Percentiles rank a stretch among this genome's conserved stretches.
These are phyloP conservation scores for Geotrichum reessii DNA, from an alignment of 1,139 yeast species.

Conservation along the genomic window DNA sequence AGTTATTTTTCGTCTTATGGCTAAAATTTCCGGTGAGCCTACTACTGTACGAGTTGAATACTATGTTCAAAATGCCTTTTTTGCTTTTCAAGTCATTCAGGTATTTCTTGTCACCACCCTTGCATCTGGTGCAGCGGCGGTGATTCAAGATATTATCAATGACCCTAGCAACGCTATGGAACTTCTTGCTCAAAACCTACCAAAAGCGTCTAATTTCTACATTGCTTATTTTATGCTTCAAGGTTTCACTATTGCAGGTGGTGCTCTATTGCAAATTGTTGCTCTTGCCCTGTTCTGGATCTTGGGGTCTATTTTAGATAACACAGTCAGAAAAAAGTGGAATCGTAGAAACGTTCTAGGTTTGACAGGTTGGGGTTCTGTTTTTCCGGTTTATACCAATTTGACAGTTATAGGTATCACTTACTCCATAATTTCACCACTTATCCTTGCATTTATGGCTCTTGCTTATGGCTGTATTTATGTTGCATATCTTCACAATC, in stretches of 20 bases:
- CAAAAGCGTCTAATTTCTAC: slow-evolving; percentile 82
- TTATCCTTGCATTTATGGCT: slow-evolving; percentile 62
- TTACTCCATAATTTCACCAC: slow-evolving; percentile 78
- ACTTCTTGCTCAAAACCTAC: slow-evolving; percentile 67
- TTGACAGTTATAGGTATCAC: slow-evolving; percentile 75
- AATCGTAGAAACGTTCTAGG: slow-evolving; percentile 59
- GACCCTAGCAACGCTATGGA: slow-evolving; percentile 64
- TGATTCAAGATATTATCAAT: slow-evolving; percentile 59
- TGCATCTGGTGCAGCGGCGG: slow-evolving; percentile 74
- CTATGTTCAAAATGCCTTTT: slow-evolving; percentile 80
- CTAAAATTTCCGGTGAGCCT: slow-evolving; percentile 63
- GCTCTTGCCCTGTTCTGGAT: slow-evolving; percentile 64
- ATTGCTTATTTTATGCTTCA: slow-evolving; percentile 56
- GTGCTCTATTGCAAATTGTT: slow-evolving; percentile 71
- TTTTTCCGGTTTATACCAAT: slow-evolving; percentile 78
- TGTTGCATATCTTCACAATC: slow-evolving; percentile 73
- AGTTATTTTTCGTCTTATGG: slow-evolving; percentile 67
- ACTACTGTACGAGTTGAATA: slow-evolving; percentile 68
- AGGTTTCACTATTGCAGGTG: slow-evolving; percentile 78
- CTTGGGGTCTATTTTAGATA: slow-evolving; percentile 64
- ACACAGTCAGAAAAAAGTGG: slow-evolving; percentile 85
- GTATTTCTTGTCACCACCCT: slow-evolving; percentile 72
- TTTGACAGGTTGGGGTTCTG: slow-evolving; percentile 76
- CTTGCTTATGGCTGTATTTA: slow-evolving; percentile 66
- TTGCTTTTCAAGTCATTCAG: slow-evolving; percentile 83